Conservation (phyloP, 306 rosid genomes). For the Sindora glabra region DNA sequence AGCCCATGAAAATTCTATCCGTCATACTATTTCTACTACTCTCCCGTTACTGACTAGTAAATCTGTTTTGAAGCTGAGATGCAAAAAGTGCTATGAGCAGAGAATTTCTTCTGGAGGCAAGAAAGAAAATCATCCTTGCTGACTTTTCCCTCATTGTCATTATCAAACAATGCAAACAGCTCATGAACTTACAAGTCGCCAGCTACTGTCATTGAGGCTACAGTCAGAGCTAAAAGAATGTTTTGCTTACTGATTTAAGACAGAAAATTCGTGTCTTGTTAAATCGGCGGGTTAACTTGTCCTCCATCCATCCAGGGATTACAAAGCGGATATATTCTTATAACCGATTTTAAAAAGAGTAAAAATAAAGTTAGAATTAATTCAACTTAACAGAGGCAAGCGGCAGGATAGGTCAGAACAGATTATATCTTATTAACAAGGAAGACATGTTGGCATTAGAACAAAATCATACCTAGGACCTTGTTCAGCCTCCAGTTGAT, state of each 20-base stretch:
- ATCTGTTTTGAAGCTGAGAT: conserved; percentile 34
- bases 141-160: conserved; percentile 48
- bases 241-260: no score
- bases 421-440: conserved; percentile 38
- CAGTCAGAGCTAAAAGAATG: not conserved
- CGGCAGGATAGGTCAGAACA: not conserved
- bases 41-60: conserved; percentile 16
- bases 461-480: no score
- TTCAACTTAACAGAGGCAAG: not conserved
- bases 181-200: conserved; percentile 46
- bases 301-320: conserved; percentile 39
- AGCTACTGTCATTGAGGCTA: not conserved
- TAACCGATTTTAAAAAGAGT: conserved; percentile 37
- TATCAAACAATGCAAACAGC: conserved; percentile 54
- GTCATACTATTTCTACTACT: conserved; percentile 37
- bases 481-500: no score
- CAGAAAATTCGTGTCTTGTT: not conserved
- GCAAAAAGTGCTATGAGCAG: conserved; percentile 71
- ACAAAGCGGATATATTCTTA: conserved; percentile 39
- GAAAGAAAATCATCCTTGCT: conserved; percentile 53
- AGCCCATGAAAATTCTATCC: conserved; percentile 2
- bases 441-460: no score
- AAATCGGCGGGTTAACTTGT: conserved; percentile 41
- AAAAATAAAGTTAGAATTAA: conserved; percentile 18
- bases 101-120: conserved; percentile 62